These are phyloP conservation scores for Asterochloris erici DNA, from an alignment of 139 green algal species.

Conservation along the genomic window DNA sequence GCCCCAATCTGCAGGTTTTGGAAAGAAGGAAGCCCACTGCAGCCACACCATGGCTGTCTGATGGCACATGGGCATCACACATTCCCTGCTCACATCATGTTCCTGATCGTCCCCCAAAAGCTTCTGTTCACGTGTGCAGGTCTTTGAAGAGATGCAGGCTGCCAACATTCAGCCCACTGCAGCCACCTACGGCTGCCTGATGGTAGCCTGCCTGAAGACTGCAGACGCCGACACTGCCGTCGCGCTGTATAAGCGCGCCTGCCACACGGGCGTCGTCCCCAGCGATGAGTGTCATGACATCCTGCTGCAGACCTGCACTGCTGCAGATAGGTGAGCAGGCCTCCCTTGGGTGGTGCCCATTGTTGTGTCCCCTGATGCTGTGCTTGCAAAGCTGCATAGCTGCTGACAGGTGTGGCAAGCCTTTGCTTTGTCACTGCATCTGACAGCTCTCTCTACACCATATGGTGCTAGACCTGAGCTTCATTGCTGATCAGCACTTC, in stretches of 20 bases:
- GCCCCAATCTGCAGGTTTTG: neutral
- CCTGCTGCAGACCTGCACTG: constrained; percentile 48
- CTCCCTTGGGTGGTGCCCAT: neutral
- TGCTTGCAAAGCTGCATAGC: no score
- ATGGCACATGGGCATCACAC: neutral
- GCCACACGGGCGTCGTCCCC: constrained; percentile 32
- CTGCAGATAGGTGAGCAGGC: constrained; percentile 17
- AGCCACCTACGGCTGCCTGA: constrained; percentile 60
- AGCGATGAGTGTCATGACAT: constrained; percentile 57
- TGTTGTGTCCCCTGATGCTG: neutral
- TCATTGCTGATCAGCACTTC: neutral
- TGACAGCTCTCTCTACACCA: neutral
- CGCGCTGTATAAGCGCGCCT: constrained; percentile 41
- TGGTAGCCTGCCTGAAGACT: constrained; percentile 38
- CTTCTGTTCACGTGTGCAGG: constrained; percentile 1
- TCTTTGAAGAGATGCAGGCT: constrained; percentile 40
- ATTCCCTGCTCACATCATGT: neutral
- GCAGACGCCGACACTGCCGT: constrained; percentile 44
- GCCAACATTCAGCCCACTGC: constrained; percentile 35
- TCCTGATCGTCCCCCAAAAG: neutral
- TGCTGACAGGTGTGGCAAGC: no score
- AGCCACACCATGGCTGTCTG: neutral
- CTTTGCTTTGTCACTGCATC: neutral
- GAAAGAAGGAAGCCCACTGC: neutral
- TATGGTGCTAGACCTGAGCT: neutral